Evolutionary conservation across 2,329 filamentous ascomycete genomes (phyloP), one percentile per base, ranked within the genome.

Genomic region (Phialemonium atrogriseum): DNA sequence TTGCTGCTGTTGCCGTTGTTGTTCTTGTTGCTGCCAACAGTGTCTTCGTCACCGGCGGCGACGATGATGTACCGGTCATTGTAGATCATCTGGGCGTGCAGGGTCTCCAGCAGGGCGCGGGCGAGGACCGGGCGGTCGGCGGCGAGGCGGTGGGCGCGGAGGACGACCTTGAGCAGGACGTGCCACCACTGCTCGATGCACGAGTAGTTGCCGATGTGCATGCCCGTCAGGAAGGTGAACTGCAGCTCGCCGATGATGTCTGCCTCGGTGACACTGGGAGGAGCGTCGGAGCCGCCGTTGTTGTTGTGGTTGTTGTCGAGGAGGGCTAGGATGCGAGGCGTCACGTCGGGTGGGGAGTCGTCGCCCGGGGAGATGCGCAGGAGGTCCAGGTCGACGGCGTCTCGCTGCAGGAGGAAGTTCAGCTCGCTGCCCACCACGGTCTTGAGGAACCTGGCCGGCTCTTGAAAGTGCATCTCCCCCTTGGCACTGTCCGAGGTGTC

Each of bases 141-240:
- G 1, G 60, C 53, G 2, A 79, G 62, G 8, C 44, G 40, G 44
- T 66, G 64, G 2, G 70, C 64, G 16, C 64, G 63, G 27, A 79
- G 60, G 9, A 75, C 44, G 20, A 76, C 46, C 28, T 59, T 63
- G 23, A 69, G 59, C 4, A 68, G 49, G 38, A 75, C 61, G 43
- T 74, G 62, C 59, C 66, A 72, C 75, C 74, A 80, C 39, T 80
- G 73, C 38, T 76, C 70, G 25, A 77, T 56, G 41, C 74, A 79
- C 7, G 70, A 60, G 24, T 69, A 55, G 47, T 77, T 80, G 24
- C 68, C 66, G 1, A 79, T 62, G 33, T 73, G 62, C 47, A 69
- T 64, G 22, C 73, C 74, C 0, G 66, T 67, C 5, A 79, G 44
- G 43, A 70, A 80, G 24, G 66, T 64, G 47, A 79, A 70, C 42